Evolutionary conservation across 345 rosid genomes (phyloP), one percentile per base, ranked within the genome.

Genomic region (Corchorus capsularis): DNA sequence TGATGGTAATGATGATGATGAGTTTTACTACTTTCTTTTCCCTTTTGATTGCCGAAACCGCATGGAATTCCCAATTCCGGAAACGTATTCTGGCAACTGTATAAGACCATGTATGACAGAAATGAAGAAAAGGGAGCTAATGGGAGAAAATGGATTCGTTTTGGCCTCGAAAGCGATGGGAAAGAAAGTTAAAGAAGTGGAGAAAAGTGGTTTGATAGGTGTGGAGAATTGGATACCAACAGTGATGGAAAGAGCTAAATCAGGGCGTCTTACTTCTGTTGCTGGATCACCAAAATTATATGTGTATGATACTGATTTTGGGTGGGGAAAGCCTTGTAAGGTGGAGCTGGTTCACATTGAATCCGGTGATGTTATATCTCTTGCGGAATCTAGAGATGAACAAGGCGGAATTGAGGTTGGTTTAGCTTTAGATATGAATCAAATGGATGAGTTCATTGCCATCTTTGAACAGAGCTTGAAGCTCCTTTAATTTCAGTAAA

Each of bases 261-360:
- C 8, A 8, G 75, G 75, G 13, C 53, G 52, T n/a, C 1, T 41
- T 4, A 41, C 77, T 5, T 11, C 54, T 41, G 68, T 83, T 1
- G 35, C 75, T 0, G 91, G 91, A 35, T 86, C 89, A n/a, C 91
- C 91, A 0, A 88, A 82, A 27, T 53, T 86, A 74, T 76, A 56
- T 27, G 71, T 88, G 4, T 85, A 85, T 8, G 73, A 63, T n/a
- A 63, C 80, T 13, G 83, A 85, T 70, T 86, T 86, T 12, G 92
- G 92, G 68, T 85, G 87, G 88, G 88, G 89, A 1, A 75, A 80
- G 75, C 87, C 92, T 0, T 46, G 9, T 72, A 86, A 85, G 76
- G 80, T 80, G 10, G 89, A 86, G 71, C 77, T 83, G 60, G 27
- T 76, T 12, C 81, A 85, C 37, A 74, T 82, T 20, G 87, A 82